Conservation (phyloP, 2,329 filamentous ascomycete genomes). For the Ceratocystis colombiana region DNA sequence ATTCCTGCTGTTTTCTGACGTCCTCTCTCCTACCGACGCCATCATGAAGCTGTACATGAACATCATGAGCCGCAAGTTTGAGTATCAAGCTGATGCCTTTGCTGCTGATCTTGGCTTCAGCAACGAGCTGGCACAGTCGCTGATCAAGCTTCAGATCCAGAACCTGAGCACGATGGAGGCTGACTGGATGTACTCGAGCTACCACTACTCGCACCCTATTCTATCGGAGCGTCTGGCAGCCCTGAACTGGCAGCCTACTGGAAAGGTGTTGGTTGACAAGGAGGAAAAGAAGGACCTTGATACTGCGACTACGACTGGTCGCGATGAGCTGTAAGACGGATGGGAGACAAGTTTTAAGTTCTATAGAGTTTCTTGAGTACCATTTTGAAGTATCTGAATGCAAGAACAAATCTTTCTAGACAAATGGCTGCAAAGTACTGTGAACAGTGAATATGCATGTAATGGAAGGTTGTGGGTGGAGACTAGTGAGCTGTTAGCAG, state of each 20-base stretch:
- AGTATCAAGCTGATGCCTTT: constrained; percentile 93
- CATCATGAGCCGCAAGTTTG: constrained; percentile 83
- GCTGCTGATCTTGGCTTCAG: constrained; percentile 76
- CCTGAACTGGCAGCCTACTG: constrained; percentile 67
- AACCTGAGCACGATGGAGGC: constrained; percentile 98
- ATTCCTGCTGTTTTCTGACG: constrained; percentile 94
- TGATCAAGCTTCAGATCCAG: constrained; percentile 97
- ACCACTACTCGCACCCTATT: constrained; percentile 97
- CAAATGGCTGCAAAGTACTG: background rate
- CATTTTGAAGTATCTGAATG: constrained; percentile 9
- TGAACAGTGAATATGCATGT: background rate
- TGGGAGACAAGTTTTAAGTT: background rate
- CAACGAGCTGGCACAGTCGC: constrained; percentile 68
- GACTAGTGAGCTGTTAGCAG: background rate
- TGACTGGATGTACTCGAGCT: constrained; percentile 95
- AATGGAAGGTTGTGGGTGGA: background rate
- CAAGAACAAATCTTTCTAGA: constrained; percentile 1
- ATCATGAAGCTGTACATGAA: constrained; percentile 94
- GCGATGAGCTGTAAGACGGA: constrained; percentile 54
- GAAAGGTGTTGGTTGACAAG: constrained; percentile 37
- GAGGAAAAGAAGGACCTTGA: constrained; percentile 30
- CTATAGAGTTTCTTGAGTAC: background rate
- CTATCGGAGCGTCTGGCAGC: constrained; percentile 86
- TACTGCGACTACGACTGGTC: constrained; percentile 60
- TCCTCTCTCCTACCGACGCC: constrained; percentile 89